Base-by-base conservation (phyloP, 768 basidiomycete species). In the Chalciporus sphaerocephalus region DNA sequence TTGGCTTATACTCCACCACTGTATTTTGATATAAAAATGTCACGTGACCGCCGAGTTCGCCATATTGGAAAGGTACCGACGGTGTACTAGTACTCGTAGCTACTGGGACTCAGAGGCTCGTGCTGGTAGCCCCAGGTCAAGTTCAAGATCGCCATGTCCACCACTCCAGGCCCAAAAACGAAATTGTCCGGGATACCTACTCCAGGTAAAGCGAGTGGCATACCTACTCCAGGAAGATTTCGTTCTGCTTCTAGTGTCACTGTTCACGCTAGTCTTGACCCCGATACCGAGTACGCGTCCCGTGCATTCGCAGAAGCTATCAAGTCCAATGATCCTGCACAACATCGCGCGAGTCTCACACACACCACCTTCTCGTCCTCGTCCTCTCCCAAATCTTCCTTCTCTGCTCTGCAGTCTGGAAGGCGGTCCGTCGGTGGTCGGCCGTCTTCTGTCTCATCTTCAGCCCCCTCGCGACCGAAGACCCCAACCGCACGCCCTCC, bases 231-330 rank as follows among this genome's bases (percentile, higher is more conserved):
- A 16, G 80, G 83, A 15, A 70, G 87, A 56, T 75, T 80, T 37
- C 78, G 86, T 50, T 85, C 87, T 15, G 65, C 76, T n/a, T 85
- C 86, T 10, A 74, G 65, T 45, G 66, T 68, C 35, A 71, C 74
- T 16, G 46, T 64, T 40, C 68, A 69, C 27, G 57, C 65, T 18
- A 52, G 56, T 24, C 52, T 66, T 25, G 55, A 64, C 22, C 48
- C 60, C 42, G 78, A 83, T 56, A 68, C 70, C 44, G 79, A 85
- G 38, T 81, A 74, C 51, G 78, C 83, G 58, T 75, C 80, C 37
- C 78, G 78, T 55, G 83, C 87, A n/a, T 83, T 91, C 52, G 79
- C 75, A 34, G 87, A 89, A 52, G 88, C 88, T 22, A 79, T 91
- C 61, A 85, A 76, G 60, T 79, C 86, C 42, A 88, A 91, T 55